Conservation (phyloP, 345 rosid species). For the Citrus sp. region DNA sequence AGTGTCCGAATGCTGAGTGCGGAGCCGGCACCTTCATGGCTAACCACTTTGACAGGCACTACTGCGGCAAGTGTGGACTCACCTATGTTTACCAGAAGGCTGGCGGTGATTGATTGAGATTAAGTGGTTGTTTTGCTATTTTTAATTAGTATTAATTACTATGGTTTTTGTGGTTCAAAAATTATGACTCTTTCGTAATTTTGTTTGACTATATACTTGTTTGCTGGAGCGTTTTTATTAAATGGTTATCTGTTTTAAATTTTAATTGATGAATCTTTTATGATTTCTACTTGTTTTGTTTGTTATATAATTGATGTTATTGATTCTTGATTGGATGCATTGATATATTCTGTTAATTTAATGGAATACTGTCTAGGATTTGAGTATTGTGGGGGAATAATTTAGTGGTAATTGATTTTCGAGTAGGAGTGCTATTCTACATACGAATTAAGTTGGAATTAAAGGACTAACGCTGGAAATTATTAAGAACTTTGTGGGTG, state of each 20-base stretch:
- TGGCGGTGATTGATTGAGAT: slow-evolving; percentile 37
- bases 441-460: background rate
- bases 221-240: background rate
- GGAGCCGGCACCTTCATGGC: slow-evolving; percentile 76
- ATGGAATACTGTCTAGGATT: background rate
- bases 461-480: background rate
- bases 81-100: slow-evolving; percentile 60
- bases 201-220: background rate
- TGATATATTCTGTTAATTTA: background rate
- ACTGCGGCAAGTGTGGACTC: slow-evolving; percentile 64
- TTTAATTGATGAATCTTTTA: background rate
- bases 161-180: background rate
- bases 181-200: background rate
- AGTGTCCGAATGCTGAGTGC: slow-evolving; percentile 59
- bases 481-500: background rate
- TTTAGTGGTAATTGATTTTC: background rate
- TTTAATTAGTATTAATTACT: background rate
- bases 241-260: background rate
- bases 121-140: slow-evolving; percentile 13
- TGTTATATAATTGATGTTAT: background rate
- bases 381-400: background rate
- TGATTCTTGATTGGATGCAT: background rate
- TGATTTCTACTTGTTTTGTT: background rate
- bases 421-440: background rate
- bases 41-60: slow-evolving; percentile 62